Conservation (phyloP, 2,329 filamentous ascomycete genomes). For the Phialemoniopsis sp. region DNA sequence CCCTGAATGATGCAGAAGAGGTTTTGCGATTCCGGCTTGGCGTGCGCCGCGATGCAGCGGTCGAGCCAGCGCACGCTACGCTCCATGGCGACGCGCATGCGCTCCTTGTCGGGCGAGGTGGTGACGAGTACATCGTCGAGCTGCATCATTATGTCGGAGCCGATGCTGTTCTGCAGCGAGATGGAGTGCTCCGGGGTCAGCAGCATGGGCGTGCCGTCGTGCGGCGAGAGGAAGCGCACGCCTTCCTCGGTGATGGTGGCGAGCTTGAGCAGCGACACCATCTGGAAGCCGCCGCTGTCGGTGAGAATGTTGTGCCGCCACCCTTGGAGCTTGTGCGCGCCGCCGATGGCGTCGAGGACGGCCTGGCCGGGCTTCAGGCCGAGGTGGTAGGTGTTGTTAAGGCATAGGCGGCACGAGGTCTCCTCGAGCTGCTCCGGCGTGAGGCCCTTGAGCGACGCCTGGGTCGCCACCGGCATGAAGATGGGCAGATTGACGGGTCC, state of each 20-base stretch:
- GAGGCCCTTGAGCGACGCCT: slow-evolving; percentile 90
- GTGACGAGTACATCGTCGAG: slow-evolving; percentile 97
- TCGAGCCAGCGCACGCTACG: slow-evolving; percentile 94
- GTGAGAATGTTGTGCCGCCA: slow-evolving; percentile 96
- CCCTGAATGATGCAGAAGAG: slow-evolving; percentile 99
- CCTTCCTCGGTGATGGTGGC: slow-evolving; percentile 94
- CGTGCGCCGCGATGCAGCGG: slow-evolving; percentile 86
- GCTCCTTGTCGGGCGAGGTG: slow-evolving; percentile 80
- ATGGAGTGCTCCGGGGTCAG: slow-evolving; percentile 98
- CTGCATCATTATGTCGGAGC: slow-evolving; percentile 99
- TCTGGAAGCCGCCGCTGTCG: slow-evolving; percentile 82
- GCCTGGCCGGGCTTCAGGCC: slow-evolving; percentile 92
- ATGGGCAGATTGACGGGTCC: slow-evolving; percentile 85
- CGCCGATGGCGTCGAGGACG: slow-evolving; percentile 80
- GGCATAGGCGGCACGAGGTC: slow-evolving; percentile 82
- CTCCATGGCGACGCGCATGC: slow-evolving; percentile 94
- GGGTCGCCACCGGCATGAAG: slow-evolving; percentile 98
- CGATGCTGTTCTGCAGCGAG: slow-evolving; percentile 91
- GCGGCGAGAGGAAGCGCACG: slow-evolving; percentile 91
- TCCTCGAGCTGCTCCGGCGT: slow-evolving; percentile 89
- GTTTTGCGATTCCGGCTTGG: slow-evolving; percentile 78
- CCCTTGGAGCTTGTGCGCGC: slow-evolving; percentile 90
- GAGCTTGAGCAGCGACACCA: slow-evolving; percentile 93
- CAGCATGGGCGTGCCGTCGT: slow-evolving; percentile 93
- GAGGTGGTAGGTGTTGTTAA: slow-evolving; percentile 98